A percentile compares a stretch with the other conserved stretches of the same genome.
phyloP scores from a whole-genome alignment of 2,329 filamentous ascomycete species.

The Exophiala viscosa region DNA sequence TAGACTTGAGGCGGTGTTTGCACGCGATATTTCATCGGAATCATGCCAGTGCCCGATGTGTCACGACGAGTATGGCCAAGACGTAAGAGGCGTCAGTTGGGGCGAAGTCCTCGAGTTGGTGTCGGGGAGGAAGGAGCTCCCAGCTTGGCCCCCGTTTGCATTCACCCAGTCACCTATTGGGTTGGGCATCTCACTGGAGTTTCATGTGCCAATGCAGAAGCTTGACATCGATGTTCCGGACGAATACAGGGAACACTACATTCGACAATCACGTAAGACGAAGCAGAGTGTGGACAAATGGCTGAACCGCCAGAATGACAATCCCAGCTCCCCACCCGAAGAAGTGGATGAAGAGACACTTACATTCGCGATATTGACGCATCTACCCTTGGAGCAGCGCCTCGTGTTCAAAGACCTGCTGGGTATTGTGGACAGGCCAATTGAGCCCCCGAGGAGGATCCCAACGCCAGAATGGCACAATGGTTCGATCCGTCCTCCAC shows the following conservation, averaged over 20 bases:
- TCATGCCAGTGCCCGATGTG: constrained; percentile 87
- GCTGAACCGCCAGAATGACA: constrained; percentile 73
- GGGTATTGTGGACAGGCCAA: constrained; percentile 52
- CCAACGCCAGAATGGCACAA: constrained; percentile 24
- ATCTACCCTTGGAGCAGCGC: constrained; percentile 69
- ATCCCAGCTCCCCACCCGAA: constrained; percentile 69
- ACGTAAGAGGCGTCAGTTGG: constrained; percentile 76
- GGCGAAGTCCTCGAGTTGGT: constrained; percentile 92
- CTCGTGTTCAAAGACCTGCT: constrained; percentile 80
- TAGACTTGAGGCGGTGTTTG: constrained; percentile 89
- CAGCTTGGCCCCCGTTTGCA: constrained; percentile 83
- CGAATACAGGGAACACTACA: constrained; percentile 87
- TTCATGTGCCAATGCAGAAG: constrained; percentile 64
- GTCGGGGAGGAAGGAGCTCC: constrained; percentile 80
- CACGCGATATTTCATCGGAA: constrained; percentile 80
- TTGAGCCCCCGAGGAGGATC: constrained; percentile 25
- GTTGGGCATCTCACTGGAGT: constrained; percentile 53
- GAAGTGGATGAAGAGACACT: constrained; percentile 94
- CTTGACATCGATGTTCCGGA: constrained; percentile 92
- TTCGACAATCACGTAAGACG: constrained; percentile 87
- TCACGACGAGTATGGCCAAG: constrained; percentile 56
- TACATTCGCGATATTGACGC: constrained; percentile 88
- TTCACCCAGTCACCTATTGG: constrained; percentile 57
- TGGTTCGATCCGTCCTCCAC: constrained; percentile 8
- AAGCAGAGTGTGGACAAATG: constrained; percentile 87